These are phyloP conservation scores for Magnaporthales sp. DNA, from an alignment of 2,329 filamentous ascomycete species.

Conservation along the genomic window DNA sequence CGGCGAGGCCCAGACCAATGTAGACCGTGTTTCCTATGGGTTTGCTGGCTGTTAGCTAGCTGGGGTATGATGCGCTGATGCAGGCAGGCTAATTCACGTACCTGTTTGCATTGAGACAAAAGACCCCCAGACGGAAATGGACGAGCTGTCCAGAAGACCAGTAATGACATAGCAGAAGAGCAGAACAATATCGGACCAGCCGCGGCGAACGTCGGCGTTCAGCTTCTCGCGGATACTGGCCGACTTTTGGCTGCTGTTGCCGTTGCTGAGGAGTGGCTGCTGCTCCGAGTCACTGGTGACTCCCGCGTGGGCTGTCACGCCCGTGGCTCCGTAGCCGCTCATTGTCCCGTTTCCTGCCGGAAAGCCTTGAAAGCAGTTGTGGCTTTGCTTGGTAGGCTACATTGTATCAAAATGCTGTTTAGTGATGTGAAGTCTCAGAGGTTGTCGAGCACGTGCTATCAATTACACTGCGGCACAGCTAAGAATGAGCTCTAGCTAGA, in stretches of 20 bases:
- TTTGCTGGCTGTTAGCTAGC: constrained; percentile 4
- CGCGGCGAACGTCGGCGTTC: constrained; percentile 43
- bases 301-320: background rate
- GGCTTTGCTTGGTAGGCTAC: background rate
- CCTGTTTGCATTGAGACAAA: constrained; percentile 83
- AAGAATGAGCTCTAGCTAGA: background rate
- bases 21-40: constrained; percentile 65
- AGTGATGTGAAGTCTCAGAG: background rate
- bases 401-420: background rate
- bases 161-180: constrained; percentile 69
- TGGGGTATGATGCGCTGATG: background rate
- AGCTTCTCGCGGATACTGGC: constrained; percentile 20
- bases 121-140: constrained; percentile 68
- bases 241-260: constrained; percentile 13
- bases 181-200: constrained; percentile 59
- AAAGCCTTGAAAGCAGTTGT: background rate
- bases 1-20: constrained; percentile 63
- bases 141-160: constrained; percentile 67
- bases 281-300: constrained; percentile 17
- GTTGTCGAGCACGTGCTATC: background rate
- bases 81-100: constrained; percentile 21
- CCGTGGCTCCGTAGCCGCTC: constrained; percentile 1
- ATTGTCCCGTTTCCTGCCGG: background rate
- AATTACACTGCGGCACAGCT: background rate
- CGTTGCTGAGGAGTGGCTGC: constrained; percentile 23